phyloP scores from a whole-genome alignment of 106 monocot species.

The Apostasia shenzhenica region DNA sequence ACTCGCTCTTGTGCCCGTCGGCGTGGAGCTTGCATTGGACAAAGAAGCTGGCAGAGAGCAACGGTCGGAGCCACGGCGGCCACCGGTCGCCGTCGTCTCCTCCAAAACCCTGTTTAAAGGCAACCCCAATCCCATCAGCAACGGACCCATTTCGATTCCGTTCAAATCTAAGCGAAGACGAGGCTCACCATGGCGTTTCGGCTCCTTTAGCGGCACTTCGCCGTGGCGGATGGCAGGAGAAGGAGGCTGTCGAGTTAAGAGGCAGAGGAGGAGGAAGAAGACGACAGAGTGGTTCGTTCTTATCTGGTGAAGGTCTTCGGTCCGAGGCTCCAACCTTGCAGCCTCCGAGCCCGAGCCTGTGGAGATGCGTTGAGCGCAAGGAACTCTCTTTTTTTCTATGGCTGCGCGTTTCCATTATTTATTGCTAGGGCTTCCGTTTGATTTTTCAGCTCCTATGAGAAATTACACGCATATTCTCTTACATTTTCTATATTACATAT shows the following conservation, averaged over 20 bases:
- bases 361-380: conserved; percentile 2
- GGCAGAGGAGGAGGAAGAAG: neutral
- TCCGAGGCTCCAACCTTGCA: neutral
- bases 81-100: conserved; percentile 29
- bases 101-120: neutral
- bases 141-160: neutral
- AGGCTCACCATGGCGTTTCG: conserved; percentile 5
- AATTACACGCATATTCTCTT: too few species aligned
- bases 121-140: neutral
- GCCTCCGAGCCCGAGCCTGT: neutral
- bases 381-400: neutral
- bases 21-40: conserved; percentile 80
- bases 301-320: conserved; percentile 9
- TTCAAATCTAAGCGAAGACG: neutral
- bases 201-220: neutral
- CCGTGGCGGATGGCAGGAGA: neutral
- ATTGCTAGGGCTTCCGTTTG: neutral
- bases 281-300: neutral
- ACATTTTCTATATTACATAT: too few species aligned
- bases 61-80: conserved; percentile 81
- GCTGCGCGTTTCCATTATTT: conserved; percentile 1
- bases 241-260: neutral
- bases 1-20: conserved; percentile 86
- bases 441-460: too few species aligned
- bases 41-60: conserved; percentile 65